Evolutionary conservation across 23 red algal genomes (phyloP), one percentile per base, ranked within the genome.

Genomic region (Pyropia yezoensis): DNA sequence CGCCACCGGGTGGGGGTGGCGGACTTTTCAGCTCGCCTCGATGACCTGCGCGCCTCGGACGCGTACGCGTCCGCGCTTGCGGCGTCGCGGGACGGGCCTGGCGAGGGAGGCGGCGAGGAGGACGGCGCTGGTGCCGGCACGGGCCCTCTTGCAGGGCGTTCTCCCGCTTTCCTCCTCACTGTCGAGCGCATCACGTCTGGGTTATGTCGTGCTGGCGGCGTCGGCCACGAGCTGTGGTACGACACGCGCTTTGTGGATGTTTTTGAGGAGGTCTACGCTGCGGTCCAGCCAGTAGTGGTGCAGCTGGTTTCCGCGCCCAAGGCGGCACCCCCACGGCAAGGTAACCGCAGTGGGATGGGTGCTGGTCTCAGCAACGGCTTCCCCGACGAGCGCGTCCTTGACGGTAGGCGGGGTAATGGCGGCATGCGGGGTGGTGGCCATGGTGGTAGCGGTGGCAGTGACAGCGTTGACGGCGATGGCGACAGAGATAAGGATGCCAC

Each of bases 1-100:
- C 73, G 72, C 27, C 80, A 89, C 59, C 74, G 92, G 14, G 85
- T 96, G 32, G 92, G 92, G 25, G 50, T 90, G 7, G 70, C 79
- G 27, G 33, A 45, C 26, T 90, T 96, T 71, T 80, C 83, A 0
- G 78, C 85, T 1, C 73, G 66, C 30, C 71, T 96, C 13, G 92
- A 96, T 54, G 92, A 96, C 24, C 66, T 96, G 51, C 78, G 79
- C 12, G 78, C 79, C 25, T 78, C 84, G 1, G 77, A 78, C 33
- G 61, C 64, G 23, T 96, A 90, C 52, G 61, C 28, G 9, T 1
- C 65, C n/a, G 67, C 80, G 60, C 28, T 71, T 19, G 28, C 71
- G 2, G 30, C 65, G 27, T 52, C 53, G 63, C 68, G 18, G 33
- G 22, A 47, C 39, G 39, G 12, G 39, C 39, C 39, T 47, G 39